Evolutionary conservation across 208 protist genomes (phyloP), one percentile per base, ranked within the genome.

Genomic region (Acanthamoeba castellanii): DNA sequence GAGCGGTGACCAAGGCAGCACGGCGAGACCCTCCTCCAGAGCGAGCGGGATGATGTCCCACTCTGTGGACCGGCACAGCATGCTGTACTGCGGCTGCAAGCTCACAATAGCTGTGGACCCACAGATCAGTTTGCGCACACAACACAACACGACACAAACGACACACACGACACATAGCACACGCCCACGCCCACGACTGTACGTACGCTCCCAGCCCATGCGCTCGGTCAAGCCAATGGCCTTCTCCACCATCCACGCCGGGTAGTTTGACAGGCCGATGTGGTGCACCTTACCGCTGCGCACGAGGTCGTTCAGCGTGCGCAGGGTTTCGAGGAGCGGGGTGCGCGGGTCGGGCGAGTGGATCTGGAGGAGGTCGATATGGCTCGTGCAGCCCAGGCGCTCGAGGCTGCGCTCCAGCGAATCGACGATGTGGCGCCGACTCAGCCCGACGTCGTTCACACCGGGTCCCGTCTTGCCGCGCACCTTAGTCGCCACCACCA

Each of bases 261-360:
- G 59, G 85, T 72, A 91, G 57, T 91, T 91, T 1, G 85, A 91
- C 25, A 91, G n/a, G 18, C 85, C 85, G 37, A 91, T 52, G 57
- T 91, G 59, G 32, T 72, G 85, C 32, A 91, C 85, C 55, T 91
- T 91, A 55, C 85, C 85, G 57, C 85, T 91, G 55, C 85, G 85
- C 6, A 91, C 85, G n/a, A 91, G 85, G 57, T 91, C 85, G 59
- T 91, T 16, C 84, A 91, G 30, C 22, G 84, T 70, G n/a, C 57
- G 50, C 32, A 91, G 59, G 8, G 84, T 91, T 18, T 91, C 84
- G 22, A 55, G 3, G 14, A 91, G n/a, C 30, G 84, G 57, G 4
- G 84, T 91, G 20, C 84, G 22, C 14, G 59, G 50, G 42, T 91
- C 84, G 3, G 57, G 59, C 22, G 84, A 91, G 59, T 91, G 84